Conservation (phyloP, 345 rosid genomes). For the Eucalyptus grandis region DNA sequence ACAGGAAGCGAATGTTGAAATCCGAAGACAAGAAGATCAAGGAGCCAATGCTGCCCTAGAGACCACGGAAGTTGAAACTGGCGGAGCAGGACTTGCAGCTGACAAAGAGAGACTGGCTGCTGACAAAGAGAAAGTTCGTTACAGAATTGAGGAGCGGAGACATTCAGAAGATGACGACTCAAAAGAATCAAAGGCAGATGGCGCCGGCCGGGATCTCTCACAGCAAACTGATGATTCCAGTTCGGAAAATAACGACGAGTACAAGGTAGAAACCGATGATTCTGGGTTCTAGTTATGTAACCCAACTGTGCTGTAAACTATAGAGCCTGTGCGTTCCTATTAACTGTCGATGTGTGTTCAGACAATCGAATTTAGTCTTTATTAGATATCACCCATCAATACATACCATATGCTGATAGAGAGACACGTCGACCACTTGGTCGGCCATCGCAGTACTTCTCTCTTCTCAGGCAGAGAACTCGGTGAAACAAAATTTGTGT, state of each 20-base stretch:
- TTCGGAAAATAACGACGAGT: slow-evolving; percentile 7
- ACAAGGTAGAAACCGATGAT: slow-evolving; percentile 14
- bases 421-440: not conserved
- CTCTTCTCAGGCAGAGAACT: not conserved
- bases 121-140: not conserved
- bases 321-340: not conserved
- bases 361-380: not conserved
- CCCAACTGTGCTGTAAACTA: not conserved
- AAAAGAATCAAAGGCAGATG: not conserved
- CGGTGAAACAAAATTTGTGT: not conserved
- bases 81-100: not conserved
- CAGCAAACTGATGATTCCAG: not conserved
- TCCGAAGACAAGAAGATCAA: not conserved
- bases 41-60: not conserved
- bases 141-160: not conserved
- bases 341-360: not conserved
- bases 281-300: slow-evolving; percentile 13
- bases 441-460: not conserved
- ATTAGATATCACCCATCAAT: not conserved
- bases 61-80: not conserved
- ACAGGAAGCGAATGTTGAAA: not conserved
- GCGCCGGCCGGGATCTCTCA: not conserved
- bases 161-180: not conserved
- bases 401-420: not conserved
- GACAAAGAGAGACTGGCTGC: not conserved